Evolutionary conservation across 2,329 filamentous ascomycete genomes (phyloP).

Genomic region (Diaporthe humulicola): DNA sequence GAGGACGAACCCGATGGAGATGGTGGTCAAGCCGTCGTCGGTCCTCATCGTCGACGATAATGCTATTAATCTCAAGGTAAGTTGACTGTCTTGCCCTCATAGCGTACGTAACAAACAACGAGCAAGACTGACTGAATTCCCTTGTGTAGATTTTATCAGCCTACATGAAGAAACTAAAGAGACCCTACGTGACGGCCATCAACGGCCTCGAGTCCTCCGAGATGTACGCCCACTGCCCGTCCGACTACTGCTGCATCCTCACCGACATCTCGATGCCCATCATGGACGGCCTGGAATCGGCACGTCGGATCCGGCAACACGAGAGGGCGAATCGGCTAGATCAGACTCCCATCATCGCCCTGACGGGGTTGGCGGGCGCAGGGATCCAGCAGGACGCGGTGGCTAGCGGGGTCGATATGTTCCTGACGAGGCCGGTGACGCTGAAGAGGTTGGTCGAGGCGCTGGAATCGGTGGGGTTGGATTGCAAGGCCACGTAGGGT

Average conservation of each 20-base stretch:
- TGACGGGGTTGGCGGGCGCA: constrained; percentile 65
- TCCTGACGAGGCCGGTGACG: constrained; percentile 66
- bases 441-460: constrained; percentile 48
- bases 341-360: constrained; percentile 62
- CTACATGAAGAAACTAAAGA: constrained; percentile 52
- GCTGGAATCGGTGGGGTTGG: constrained; percentile 29
- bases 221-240: constrained; percentile 44
- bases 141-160: constrained; percentile 46
- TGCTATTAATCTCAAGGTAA: constrained; percentile 52
- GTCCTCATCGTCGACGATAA: constrained; percentile 58
- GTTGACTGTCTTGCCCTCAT: not conserved
- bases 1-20: constrained; percentile 1
- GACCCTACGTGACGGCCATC: constrained; percentile 47
- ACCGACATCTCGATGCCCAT: constrained; percentile 71
- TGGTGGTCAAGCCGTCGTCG: not conserved
- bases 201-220: constrained; percentile 53
- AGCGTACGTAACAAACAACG: too few relatives aligned
- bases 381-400: constrained; percentile 66
- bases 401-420: constrained; percentile 65
- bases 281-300: constrained; percentile 66
- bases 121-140: not conserved
- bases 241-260: constrained; percentile 49
- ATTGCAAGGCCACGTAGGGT: not conserved
- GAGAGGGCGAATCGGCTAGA: constrained; percentile 58
- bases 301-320: constrained; percentile 62